Evolutionary conservation across 83 land plant species (phyloP).

Genomic region (Picea engelmannii): DNA sequence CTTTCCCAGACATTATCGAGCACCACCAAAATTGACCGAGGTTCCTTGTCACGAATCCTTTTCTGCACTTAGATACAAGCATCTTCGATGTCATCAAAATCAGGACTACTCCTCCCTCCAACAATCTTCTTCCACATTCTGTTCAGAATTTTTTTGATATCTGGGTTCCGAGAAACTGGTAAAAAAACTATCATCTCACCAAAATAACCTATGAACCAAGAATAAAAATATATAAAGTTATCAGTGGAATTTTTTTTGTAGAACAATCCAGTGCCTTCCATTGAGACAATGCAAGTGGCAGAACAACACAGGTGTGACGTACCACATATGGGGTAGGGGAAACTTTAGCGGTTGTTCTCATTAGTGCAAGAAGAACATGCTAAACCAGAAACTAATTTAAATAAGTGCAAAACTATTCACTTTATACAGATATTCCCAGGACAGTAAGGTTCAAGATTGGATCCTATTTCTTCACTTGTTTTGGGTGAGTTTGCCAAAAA

Average conservation of each 20-base stretch:
- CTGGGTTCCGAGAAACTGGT: conserved; percentile 1
- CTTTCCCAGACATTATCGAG: conserved; percentile 10
- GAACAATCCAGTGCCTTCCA: no score
- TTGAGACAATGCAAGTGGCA: no score
- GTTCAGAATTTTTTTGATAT: neutral
- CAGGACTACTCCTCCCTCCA: neutral
- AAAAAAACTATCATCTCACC: neutral
- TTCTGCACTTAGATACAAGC: neutral
- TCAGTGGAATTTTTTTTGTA: no score
- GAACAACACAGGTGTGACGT: no score
- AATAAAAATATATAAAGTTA: neutral
- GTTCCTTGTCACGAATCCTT: neutral
- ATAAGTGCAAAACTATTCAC: no score
- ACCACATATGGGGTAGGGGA: no score
- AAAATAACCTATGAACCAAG: neutral
- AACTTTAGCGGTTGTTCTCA: neutral
- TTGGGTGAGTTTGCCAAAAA: no score
- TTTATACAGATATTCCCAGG: no score
- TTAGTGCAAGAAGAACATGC: neutral
- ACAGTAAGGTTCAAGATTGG: no score
- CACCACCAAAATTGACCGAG: neutral
- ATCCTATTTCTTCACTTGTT: no score
- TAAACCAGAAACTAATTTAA: no score
- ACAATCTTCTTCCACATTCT: neutral
- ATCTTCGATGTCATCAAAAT: neutral